A percentile compares a stretch with the other conserved stretches of the same genome.
Conservation (phyloP, 139 green algal genomes). For the Zygnema circumcarinatum region DNA sequence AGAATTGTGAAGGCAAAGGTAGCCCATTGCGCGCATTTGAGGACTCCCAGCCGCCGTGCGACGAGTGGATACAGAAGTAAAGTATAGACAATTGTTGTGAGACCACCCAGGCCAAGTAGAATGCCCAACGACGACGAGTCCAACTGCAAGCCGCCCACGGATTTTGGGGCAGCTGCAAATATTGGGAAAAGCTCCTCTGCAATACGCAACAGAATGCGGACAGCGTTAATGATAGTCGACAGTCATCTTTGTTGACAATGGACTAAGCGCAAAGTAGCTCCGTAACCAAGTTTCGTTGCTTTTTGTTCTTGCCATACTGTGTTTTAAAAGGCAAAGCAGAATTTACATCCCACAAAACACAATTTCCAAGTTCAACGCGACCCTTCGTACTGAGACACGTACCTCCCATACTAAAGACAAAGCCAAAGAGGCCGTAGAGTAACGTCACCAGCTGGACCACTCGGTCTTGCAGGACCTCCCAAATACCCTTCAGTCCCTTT, state of each 20-base stretch:
- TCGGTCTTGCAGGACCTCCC: not conserved
- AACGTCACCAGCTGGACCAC: not conserved
- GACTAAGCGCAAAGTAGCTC: too few species aligned
- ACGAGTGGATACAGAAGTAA: slow-evolving; percentile 2
- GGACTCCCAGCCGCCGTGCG: not conserved
- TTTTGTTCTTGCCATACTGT: too few species aligned
- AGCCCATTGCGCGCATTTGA: not conserved
- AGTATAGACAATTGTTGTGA: not conserved
- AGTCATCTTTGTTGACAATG: too few species aligned
- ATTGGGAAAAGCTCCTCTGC: slow-evolving; percentile 37
- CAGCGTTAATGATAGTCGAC: too few species aligned
- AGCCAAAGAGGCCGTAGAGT: not conserved
- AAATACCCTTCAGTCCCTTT: not conserved
- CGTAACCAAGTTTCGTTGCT: too few species aligned
- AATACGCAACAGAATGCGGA: too few species aligned
- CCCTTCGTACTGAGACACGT: too few species aligned
- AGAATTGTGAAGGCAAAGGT: not conserved
- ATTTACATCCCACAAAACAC: too few species aligned
- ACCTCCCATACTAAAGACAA: not conserved
- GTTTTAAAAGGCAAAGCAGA: too few species aligned
- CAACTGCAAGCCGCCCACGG: not conserved
- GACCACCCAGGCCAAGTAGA: not conserved
- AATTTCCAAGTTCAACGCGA: too few species aligned
- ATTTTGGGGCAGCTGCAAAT: not conserved
- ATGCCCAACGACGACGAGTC: not conserved